Percentiles rank a stretch among this genome's conserved stretches.
phyloP scores from a whole-genome alignment of 768 basidiomycete species.

The Amyloporia xantha region DNA sequence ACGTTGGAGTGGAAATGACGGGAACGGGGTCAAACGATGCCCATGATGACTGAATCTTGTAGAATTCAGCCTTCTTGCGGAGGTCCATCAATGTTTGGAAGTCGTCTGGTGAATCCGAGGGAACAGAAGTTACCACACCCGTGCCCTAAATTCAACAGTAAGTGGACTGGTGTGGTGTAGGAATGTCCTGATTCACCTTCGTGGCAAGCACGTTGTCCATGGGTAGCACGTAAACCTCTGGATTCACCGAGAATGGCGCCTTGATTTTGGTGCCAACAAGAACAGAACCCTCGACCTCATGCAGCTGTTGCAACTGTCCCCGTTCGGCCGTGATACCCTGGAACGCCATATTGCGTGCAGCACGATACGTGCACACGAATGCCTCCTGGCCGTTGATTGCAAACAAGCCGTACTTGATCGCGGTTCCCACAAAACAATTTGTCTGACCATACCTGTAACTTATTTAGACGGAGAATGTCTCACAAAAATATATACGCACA shows the following conservation, averaged over 20 bases:
- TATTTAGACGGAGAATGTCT: neutral
- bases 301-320: slow-evolving; percentile 66
- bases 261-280: slow-evolving; percentile 86
- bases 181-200: slow-evolving; percentile 44
- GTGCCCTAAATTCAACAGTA: slow-evolving; percentile 55
- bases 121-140: slow-evolving; percentile 96
- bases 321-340: slow-evolving; percentile 75
- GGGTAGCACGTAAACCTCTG: slow-evolving; percentile 92
- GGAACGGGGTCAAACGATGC: slow-evolving; percentile 78
- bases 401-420: slow-evolving; percentile 89
- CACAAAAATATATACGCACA: slow-evolving; percentile 46
- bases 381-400: slow-evolving; percentile 83
- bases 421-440: slow-evolving; percentile 91
- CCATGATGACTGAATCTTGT: slow-evolving; percentile 91
- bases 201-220: slow-evolving; percentile 98
- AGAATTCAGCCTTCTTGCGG: slow-evolving; percentile 93
- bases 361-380: slow-evolving; percentile 81
- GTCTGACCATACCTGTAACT: slow-evolving; percentile 87
- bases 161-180: neutral
- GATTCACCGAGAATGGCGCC: slow-evolving; percentile 76
- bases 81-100: slow-evolving; percentile 85
- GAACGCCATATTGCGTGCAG: slow-evolving; percentile 97
- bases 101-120: slow-evolving; percentile 98
- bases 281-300: slow-evolving; percentile 71
- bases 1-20: slow-evolving; percentile 83